Conservation (phyloP, 352 stramenopile genomes). For the Globisporangium okanoganense region DNA sequence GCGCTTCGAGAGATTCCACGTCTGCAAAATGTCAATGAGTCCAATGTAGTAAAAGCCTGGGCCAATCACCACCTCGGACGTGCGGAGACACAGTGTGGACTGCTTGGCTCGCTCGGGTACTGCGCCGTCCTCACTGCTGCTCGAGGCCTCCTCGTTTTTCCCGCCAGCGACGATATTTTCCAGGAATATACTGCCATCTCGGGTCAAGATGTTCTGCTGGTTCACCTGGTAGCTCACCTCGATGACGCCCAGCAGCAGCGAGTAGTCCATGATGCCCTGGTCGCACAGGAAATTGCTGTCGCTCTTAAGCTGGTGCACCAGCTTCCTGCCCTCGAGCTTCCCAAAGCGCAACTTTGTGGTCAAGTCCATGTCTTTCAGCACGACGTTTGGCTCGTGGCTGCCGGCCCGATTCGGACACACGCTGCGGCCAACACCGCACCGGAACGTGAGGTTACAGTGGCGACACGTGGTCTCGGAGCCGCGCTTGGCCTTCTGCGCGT, state of each 20-base stretch:
- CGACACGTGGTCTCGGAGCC: conserved; percentile 64
- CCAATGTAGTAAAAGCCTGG: conserved; percentile 87
- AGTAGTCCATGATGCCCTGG: conserved; percentile 84
- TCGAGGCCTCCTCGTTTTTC: neutral
- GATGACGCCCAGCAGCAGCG: conserved; percentile 71
- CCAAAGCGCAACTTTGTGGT: conserved; percentile 72
- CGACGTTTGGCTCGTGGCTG: conserved; percentile 63
- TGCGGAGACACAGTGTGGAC: conserved; percentile 55
- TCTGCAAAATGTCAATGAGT: conserved; percentile 86
- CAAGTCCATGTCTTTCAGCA: conserved; percentile 81
- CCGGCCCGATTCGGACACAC: conserved; percentile 61
- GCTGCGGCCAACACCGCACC: conserved; percentile 40
- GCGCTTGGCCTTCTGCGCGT: conserved; percentile 49
- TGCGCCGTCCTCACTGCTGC: neutral
- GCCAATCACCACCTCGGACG: conserved; percentile 73
- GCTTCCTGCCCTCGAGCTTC: conserved; percentile 28
- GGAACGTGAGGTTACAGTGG: conserved; percentile 71
- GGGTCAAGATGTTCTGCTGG: conserved; percentile 58
- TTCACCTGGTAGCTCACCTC: conserved; percentile 77
- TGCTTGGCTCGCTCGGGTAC: conserved; percentile 37
- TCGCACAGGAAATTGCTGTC: conserved; percentile 72
- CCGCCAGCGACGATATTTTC: conserved; percentile 20
- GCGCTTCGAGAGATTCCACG: conserved; percentile 67
- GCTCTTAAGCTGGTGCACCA: conserved; percentile 60
- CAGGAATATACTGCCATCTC: conserved; percentile 55